Evolutionary conservation across 306 rosid genomes (phyloP).

Genomic region (Rosa lucieae): DNA sequence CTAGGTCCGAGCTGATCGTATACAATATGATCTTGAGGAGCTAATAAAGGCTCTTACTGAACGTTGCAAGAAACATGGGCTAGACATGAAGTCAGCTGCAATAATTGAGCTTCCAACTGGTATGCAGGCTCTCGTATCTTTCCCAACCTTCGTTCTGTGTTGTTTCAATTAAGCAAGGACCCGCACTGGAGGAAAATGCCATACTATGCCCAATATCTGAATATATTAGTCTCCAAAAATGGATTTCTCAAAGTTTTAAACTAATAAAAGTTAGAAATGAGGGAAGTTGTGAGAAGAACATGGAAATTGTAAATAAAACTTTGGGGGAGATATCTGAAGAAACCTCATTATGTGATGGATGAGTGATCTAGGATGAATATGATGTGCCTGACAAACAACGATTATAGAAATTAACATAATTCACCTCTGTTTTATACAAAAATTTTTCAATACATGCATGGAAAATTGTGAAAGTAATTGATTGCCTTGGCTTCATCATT

Average conservation of each 20-base stretch:
- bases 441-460: too few species aligned
- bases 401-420: too few species aligned
- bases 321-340: not conserved
- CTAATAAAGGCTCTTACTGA: constrained; percentile 71
- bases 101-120: constrained; percentile 83
- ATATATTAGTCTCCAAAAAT: not conserved
- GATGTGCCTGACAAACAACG: not conserved
- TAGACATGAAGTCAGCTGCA: constrained; percentile 65
- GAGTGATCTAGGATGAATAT: not conserved
- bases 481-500: too few species aligned
- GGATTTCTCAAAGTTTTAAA: not conserved
- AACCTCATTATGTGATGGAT: not conserved
- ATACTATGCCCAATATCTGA: not conserved
- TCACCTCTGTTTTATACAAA: too few species aligned
- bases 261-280: not conserved
- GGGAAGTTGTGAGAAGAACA: not conserved
- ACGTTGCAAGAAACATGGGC: constrained; percentile 87
- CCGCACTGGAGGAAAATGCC: not conserved
- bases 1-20: constrained; percentile 92
- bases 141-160: not conserved
- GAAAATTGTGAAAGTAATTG: too few species aligned
- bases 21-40: constrained; percentile 86
- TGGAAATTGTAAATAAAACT: not conserved
- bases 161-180: constrained; percentile 1
- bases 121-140: constrained; percentile 21